A percentile compares a stretch with the other conserved stretches of the same genome.
Conservation (phyloP, 2,329 filamentous ascomycete species). For the Ustulina deusta region DNA sequence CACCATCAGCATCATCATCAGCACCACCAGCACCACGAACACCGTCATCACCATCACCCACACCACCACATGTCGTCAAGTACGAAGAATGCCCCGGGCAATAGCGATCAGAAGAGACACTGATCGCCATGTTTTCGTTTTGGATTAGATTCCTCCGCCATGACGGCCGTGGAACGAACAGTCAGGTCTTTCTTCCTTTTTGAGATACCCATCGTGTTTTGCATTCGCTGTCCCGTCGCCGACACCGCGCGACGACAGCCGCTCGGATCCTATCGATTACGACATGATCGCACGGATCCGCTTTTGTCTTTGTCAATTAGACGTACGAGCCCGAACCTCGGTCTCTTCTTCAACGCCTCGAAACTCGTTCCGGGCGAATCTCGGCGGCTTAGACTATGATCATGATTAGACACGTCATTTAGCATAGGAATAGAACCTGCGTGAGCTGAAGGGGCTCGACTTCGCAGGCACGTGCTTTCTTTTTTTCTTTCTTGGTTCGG, state of each 20-base stretch:
- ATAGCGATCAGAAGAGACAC: constrained; percentile 46
- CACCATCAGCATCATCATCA: constrained; percentile 37
- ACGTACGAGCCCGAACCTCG: constrained; percentile 14
- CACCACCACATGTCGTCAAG: constrained; percentile 40
- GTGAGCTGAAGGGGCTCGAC: neutral
- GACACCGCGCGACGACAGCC: constrained; percentile 11
- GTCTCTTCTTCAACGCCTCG: neutral
- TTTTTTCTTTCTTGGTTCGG: neutral
- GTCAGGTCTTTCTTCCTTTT: constrained; percentile 20
- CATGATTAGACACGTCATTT: constrained; percentile 35
- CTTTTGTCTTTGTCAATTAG: constrained; percentile 21
- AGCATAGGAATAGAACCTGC: constrained; percentile 19
- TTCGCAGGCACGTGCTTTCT: neutral
- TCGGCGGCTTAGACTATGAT: constrained; percentile 30
- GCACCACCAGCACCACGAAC: constrained; percentile 36
- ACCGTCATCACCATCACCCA: constrained; percentile 44
- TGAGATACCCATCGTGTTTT: constrained; percentile 49
- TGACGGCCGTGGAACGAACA: neutral
- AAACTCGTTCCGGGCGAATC: neutral
- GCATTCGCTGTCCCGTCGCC: constrained; percentile 34
- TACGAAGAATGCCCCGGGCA: constrained; percentile 39
- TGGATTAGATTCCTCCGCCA: neutral
- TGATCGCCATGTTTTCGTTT: constrained; percentile 12
- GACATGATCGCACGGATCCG: constrained; percentile 17
- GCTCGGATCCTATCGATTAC: constrained; percentile 9